Percentiles rank a stretch among this genome's conserved stretches.
These are phyloP conservation scores for Polymyxa betae DNA, from an alignment of 208 protist genomes.

Conservation along the genomic window DNA sequence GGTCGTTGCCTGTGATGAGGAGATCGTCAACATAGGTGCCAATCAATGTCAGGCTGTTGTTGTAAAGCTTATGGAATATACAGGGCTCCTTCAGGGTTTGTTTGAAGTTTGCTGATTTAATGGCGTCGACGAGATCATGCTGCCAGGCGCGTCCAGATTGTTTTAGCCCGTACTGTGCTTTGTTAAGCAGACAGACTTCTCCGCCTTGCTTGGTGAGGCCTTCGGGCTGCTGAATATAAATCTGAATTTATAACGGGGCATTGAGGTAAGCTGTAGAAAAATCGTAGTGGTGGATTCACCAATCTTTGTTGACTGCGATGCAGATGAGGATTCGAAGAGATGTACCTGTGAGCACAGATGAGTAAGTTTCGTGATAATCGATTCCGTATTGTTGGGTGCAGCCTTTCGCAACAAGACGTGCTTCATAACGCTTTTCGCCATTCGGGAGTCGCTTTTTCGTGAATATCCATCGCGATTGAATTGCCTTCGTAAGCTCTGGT, in stretches of 20 bases:
- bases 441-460: not conserved
- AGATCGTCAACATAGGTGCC: too few species aligned
- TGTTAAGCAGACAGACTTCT: too few species aligned
- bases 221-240: too few species aligned
- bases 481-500: not conserved
- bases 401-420: not conserved
- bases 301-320: not conserved
- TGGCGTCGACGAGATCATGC: too few species aligned
- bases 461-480: slow-evolving; percentile 7
- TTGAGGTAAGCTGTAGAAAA: not conserved
- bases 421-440: not conserved
- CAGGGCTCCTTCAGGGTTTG: too few species aligned
- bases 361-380: not conserved
- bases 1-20: not conserved
- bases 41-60: too few species aligned
- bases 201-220: too few species aligned
- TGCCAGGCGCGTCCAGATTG: too few species aligned
- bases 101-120: too few species aligned
- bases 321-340: not conserved
- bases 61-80: too few species aligned
- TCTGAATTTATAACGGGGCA: too few species aligned
- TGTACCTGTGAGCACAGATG: not conserved
- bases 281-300: not conserved
- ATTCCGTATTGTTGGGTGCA: not conserved
- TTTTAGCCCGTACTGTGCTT: too few species aligned